Conservation (phyloP, 371 early-diverging fungal genomes). For the Syncephalastrum sp. region DNA sequence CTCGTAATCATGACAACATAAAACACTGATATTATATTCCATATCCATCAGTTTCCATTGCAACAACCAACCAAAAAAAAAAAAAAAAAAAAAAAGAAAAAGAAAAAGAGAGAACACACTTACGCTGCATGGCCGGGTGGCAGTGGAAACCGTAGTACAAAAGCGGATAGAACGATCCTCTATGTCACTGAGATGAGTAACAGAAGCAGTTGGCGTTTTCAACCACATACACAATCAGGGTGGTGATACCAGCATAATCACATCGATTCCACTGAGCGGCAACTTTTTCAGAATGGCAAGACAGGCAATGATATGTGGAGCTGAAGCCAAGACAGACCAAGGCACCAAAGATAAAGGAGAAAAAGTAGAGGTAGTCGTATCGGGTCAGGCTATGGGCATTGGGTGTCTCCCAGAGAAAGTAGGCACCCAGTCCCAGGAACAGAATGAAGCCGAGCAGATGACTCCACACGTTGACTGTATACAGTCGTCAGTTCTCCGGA, state of each 20-base stretch:
- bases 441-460: slow-evolving; percentile 75
- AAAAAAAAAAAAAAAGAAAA: too few relatives aligned
- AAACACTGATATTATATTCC: background rate
- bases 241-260: slow-evolving; percentile 92
- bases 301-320: slow-evolving; percentile 79
- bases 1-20: slow-evolving; percentile 12
- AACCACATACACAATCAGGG: slow-evolving; percentile 69
- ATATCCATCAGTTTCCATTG: too few relatives aligned
- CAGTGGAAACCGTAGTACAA: slow-evolving; percentile 67
- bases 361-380: slow-evolving; percentile 65
- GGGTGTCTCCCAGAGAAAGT: slow-evolving; percentile 44
- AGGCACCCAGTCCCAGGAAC: slow-evolving; percentile 60
- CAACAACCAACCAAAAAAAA: too few relatives aligned
- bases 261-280: slow-evolving; percentile 74
- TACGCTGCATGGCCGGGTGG: slow-evolving; percentile 29
- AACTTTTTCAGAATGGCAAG: slow-evolving; percentile 84
- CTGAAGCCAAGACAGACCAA: slow-evolving; percentile 79
- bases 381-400: slow-evolving; percentile 49
- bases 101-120: background rate
- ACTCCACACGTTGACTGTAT: slow-evolving; percentile 78
- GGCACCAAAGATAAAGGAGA: slow-evolving; percentile 70
- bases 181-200: slow-evolving; percentile 13
- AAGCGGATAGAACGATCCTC: slow-evolving; percentile 75
- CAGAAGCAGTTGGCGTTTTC: slow-evolving; percentile 1
- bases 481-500: background rate